Evolutionary conservation across 1,284 basidiomycete species (phyloP), one percentile per base, ranked within the genome.

Genomic region (Malassezia nana): DNA sequence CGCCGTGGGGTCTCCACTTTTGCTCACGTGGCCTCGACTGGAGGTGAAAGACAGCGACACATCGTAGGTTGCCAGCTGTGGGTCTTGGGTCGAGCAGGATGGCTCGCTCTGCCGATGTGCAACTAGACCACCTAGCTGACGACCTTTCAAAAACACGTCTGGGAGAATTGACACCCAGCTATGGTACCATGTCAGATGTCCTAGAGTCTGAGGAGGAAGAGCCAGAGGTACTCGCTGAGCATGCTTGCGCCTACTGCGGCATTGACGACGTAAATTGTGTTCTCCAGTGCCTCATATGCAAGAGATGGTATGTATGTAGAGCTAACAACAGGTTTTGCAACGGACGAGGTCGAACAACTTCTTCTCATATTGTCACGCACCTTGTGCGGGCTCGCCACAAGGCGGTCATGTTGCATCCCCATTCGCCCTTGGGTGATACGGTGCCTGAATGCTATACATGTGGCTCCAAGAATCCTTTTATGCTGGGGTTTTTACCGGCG

Each of bases 381-480:
- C 82, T 99, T 52, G 94, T 98, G 50, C 88, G 92, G 67, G 90
- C 94, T 25, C 95, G 96, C 77, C 94, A 99, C 78, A 96, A 96
- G 78, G 92, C 98, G 74, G 92, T 99, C 58, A 87, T 90, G 57
- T 78, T 99, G 42, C 94, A 99, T 74, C 85, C 86, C 50, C 91
- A 98, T 67, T 87, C 86, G 52, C 89, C 91, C 1, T 80, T 99
- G 0, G 94, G 94, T 5, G 94, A 98, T 75, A 98, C 92, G 0
- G 86, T 87, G 0, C 94, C 94, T 0, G 94, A 99, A 76, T 78
- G 73, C 76, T 99, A 98, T 79, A 91, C 92, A 74, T 99, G 94
- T 72, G 94, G 94, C n/a, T 90, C 87, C 78, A 96, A 96, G 78
- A 99, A 99, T 65, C 92, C 95, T 24, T 99, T 99, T 72, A 88